Conservation (phyloP, 306 rosid genomes). For the Prunus persica region DNA sequence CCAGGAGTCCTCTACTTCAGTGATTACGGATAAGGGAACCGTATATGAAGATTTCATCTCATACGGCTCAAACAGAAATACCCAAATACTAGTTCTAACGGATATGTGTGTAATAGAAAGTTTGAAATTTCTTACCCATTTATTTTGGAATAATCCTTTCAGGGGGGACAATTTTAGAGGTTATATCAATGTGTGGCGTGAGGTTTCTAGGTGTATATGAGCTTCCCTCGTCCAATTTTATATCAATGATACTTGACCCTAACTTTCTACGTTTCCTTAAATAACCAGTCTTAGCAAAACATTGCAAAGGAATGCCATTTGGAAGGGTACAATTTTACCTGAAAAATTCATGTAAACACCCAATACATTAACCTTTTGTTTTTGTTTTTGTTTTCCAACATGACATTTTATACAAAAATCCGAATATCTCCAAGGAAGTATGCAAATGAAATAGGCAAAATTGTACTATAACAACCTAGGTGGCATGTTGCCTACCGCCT, state of each 20-base stretch:
- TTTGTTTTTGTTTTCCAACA: too few species aligned
- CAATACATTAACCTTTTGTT: not conserved
- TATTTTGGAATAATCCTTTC: too few species aligned
- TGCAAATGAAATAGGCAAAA: too few species aligned
- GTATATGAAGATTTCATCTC: not conserved
- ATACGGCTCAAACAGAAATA: not conserved
- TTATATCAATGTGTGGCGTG: not conserved
- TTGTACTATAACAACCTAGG: too few species aligned
- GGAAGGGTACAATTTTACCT: not conserved
- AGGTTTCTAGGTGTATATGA: not conserved
- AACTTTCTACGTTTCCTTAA: too few species aligned
- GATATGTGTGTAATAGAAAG: too few species aligned
- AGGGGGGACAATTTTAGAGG: too few species aligned
- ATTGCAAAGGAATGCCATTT: not conserved
- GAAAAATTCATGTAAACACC: not conserved
- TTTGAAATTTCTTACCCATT: too few species aligned
- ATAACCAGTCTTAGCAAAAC: too few species aligned
- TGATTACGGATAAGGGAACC: not conserved
- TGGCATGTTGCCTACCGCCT: too few species aligned
- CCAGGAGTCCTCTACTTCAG: constrained; percentile 1
- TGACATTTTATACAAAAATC: too few species aligned
- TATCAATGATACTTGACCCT: not conserved
- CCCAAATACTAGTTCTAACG: not conserved
- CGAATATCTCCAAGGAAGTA: too few species aligned
- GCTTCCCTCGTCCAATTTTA: not conserved